These are phyloP conservation scores for Crithidia sp. DNA, from an alignment of 208 protist genomes.

Conservation along the genomic window DNA sequence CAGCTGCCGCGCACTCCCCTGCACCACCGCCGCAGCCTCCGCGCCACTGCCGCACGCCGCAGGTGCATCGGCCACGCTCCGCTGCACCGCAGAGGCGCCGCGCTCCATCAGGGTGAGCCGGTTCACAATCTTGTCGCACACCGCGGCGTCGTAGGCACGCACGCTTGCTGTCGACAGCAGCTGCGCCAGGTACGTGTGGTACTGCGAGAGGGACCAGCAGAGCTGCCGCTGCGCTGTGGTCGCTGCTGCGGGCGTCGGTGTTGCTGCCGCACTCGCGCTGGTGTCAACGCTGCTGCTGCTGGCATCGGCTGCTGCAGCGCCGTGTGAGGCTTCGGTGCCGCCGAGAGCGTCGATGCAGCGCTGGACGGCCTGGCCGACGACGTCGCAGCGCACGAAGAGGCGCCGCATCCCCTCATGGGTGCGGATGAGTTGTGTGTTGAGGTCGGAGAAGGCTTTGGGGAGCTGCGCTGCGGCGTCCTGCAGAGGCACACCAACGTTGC, in stretches of 20 bases:
- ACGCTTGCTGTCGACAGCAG: slow-evolving; percentile 8
- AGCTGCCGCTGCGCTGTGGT: slow-evolving; percentile 7
- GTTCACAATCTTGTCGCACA: slow-evolving; percentile 9
- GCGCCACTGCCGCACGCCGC: background rate
- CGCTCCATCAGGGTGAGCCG: slow-evolving; percentile 14
- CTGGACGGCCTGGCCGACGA: background rate
- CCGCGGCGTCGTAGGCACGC: slow-evolving; percentile 15
- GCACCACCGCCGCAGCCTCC: background rate
- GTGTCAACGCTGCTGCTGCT: background rate
- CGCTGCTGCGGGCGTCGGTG: background rate
- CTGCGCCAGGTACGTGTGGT: slow-evolving; percentile 13
- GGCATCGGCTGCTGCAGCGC: background rate
- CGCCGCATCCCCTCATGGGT: slow-evolving; percentile 6
- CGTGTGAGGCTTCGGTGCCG: background rate
- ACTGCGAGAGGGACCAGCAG: slow-evolving; percentile 17
- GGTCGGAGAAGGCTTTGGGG: background rate
- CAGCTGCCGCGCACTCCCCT: slow-evolving; percentile 15
- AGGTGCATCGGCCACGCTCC: background rate
- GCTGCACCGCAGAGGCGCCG: background rate
- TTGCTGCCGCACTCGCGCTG: slow-evolving; percentile 1
- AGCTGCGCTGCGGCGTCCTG: background rate
- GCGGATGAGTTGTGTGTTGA: background rate
- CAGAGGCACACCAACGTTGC: background rate
- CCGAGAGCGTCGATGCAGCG: slow-evolving; percentile 4
- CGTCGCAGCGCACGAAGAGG: slow-evolving; percentile 1